Evolutionary conservation across 768 basidiomycete genomes (phyloP).

Genomic region (Tulasnella sp.): DNA sequence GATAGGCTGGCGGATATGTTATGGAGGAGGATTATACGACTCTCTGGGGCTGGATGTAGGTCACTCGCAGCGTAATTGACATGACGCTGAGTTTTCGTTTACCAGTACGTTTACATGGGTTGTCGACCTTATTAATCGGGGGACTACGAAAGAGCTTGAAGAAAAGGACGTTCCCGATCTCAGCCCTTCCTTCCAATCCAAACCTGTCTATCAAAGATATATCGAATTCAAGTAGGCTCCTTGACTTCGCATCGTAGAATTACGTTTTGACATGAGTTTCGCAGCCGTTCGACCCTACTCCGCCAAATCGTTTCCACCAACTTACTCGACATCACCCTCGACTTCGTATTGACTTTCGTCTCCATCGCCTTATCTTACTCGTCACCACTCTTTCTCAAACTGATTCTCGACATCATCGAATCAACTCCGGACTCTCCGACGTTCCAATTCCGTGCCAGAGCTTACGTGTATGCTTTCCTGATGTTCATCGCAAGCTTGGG

Average conservation of each 20-base stretch:
- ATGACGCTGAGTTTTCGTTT: neutral
- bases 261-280: neutral
- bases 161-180: slow-evolving; percentile 64
- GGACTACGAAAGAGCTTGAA: slow-evolving; percentile 43
- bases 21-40: slow-evolving; percentile 71
- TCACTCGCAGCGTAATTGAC: neutral
- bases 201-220: slow-evolving; percentile 50
- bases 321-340: slow-evolving; percentile 40
- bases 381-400: slow-evolving; percentile 74
- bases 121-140: slow-evolving; percentile 23
- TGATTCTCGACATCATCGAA: slow-evolving; percentile 21
- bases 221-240: slow-evolving; percentile 15
- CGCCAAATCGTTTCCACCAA: slow-evolving; percentile 27
- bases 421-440: neutral
- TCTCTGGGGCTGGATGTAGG: slow-evolving; percentile 31
- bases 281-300: slow-evolving; percentile 2
- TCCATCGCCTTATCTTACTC: slow-evolving; percentile 34
- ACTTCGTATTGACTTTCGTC: slow-evolving; percentile 53
- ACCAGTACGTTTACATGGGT: slow-evolving; percentile 1
- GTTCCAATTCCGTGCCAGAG: slow-evolving; percentile 38
- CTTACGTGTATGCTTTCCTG: slow-evolving; percentile 69
- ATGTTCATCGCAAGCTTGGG: slow-evolving; percentile 50
- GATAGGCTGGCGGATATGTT: slow-evolving; percentile 19
- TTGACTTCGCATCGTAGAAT: neutral
- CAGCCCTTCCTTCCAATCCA: slow-evolving; percentile 55